Base-by-base conservation (phyloP, 257 asterid genomes). In the Fraxinus anomala region DNA sequence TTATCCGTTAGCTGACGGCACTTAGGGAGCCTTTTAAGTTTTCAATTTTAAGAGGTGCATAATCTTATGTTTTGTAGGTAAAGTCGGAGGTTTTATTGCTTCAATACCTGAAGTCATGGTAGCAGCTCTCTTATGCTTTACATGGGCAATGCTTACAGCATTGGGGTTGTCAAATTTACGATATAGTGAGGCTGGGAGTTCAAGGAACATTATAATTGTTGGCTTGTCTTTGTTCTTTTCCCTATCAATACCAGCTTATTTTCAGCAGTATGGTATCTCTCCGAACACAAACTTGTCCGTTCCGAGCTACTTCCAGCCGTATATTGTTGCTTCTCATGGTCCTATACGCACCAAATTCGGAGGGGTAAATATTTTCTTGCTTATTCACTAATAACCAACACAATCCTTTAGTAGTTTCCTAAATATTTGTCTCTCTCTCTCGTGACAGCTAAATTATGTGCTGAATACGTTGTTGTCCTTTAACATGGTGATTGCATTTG, bases 111-210 rank as follows among this genome's bases (percentile, higher is more conserved):
- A 87, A 80, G 99, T 96, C 80, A 92, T 96, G 83, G 95, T 93
- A 65, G 97, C 99, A 59, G 97, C 96, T 81, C 94, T 96, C 70
- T 82, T 96, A 86, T 96, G 99, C 91, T 89, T 93, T 83, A 93
- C 94, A 94, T 96, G 99, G 97, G 97, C 96, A 4, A 89, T 93
- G 97, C 97, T 96, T 74, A 78, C 97, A 0, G 99, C 99, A 14
- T 77, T 96, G 75, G 99, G 98, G 73, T 80, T 96, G 86, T 96
- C 99, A 49, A 96, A 96, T 70, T 85, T 96, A 82, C 88, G 99
- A 2, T 93, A 96, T 79, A 93, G 99, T 3, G 99, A 96, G 85
- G 97, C 98, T 0, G 99, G 99, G 66, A 96, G 99, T 86, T 93
- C 99, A 1, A 92, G 99, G 79, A 96, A 96, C 89, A 89, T 96